Conservation (phyloP, 1,284 basidiomycete genomes). For the Heterobasidion occidentale region DNA sequence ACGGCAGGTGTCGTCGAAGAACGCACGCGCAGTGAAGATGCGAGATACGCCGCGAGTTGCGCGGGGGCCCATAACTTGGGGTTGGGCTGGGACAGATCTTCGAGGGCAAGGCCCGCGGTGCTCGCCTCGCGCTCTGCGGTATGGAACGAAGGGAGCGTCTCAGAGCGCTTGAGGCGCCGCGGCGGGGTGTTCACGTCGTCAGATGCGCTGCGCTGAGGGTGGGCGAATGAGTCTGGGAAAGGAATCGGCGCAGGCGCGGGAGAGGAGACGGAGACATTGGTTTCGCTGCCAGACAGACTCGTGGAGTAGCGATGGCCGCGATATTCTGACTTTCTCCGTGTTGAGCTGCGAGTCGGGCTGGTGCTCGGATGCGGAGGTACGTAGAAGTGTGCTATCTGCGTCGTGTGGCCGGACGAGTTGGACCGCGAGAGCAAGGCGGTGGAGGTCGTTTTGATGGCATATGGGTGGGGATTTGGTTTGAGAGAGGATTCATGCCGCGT, state of each 20-base stretch:
- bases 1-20: slow-evolving; percentile 18
- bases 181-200: slow-evolving; percentile 6
- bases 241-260: slow-evolving; percentile 22
- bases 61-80: slow-evolving; percentile 51
- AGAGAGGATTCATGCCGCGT: slow-evolving; percentile 8
- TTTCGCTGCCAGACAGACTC: slow-evolving; percentile 12
- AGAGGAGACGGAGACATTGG: not conserved
- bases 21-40: slow-evolving; percentile 32
- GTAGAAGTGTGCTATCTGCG: slow-evolving; percentile 34
- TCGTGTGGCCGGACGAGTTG: slow-evolving; percentile 34
- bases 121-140: not conserved
- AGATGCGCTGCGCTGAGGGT: slow-evolving; percentile 17
- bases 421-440: slow-evolving; percentile 53
- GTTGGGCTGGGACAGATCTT: slow-evolving; percentile 33
- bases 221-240: slow-evolving; percentile 15
- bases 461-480: slow-evolving; percentile 52
- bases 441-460: slow-evolving; percentile 60
- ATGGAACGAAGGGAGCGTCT: slow-evolving; percentile 25
- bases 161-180: slow-evolving; percentile 24
- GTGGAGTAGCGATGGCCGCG: slow-evolving; percentile 23
- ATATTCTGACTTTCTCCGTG: slow-evolving; percentile 5
- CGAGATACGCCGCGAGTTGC: slow-evolving; percentile 44
- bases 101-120: not conserved
- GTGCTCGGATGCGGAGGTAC: slow-evolving; percentile 32
- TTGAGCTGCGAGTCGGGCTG: slow-evolving; percentile 14